phyloP scores from a whole-genome alignment of 306 rosid species.

The Prunus salicina region DNA sequence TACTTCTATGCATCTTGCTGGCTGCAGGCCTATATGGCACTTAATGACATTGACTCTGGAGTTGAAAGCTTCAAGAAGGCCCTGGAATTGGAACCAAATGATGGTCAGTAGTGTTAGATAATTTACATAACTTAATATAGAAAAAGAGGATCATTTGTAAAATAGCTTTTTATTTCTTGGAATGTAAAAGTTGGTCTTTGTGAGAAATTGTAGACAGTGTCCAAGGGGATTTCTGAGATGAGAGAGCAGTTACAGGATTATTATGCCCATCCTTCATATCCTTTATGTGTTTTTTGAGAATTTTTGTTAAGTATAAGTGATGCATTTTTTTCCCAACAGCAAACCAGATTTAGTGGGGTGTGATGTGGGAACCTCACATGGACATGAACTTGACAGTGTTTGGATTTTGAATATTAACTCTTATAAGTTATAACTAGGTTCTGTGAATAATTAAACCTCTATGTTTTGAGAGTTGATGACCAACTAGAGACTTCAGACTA shows the following conservation, averaged over 20 bases:
- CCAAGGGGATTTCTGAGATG: neutral
- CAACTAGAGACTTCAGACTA: neutral
- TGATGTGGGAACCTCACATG: neutral
- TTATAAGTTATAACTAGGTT: neutral
- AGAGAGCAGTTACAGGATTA: neutral
- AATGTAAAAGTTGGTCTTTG: neutral
- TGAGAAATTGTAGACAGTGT: too few relatives aligned
- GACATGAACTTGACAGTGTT: neutral
- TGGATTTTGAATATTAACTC: neutral
- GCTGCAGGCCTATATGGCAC: slow-evolving; percentile 66
- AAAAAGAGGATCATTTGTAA: neutral
- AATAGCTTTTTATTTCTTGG: neutral
- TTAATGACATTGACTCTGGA: slow-evolving; percentile 67
- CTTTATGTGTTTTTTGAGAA: neutral
- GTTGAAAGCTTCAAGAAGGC: slow-evolving; percentile 77
- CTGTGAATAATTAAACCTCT: neutral
- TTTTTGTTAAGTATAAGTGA: neutral
- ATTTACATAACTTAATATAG: neutral
- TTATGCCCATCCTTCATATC: neutral
- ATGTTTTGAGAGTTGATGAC: neutral
- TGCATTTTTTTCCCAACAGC: neutral
- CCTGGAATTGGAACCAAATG: slow-evolving; percentile 69
- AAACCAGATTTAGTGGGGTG: neutral
- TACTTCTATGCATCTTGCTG: neutral
- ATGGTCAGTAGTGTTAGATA: slow-evolving; percentile 45